phyloP scores from a whole-genome alignment of 306 rosid genomes.

The Ceratonia siliqua region DNA sequence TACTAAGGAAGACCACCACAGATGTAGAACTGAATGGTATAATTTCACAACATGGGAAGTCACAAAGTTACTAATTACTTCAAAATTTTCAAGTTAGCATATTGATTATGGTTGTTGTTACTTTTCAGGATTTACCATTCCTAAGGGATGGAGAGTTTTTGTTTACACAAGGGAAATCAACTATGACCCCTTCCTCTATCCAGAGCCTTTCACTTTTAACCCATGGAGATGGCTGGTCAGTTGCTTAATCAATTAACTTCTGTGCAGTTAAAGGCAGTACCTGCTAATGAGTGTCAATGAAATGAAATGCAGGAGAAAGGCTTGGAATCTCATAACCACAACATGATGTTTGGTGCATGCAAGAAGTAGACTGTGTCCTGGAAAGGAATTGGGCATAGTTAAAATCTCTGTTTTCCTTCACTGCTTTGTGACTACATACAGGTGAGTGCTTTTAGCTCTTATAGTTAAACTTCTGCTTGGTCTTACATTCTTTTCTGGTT shows the following conservation, averaged over 20 bases:
- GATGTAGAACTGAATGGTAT: constrained; percentile 72
- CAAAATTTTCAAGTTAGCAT: background rate
- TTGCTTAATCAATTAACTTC: background rate
- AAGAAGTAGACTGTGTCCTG: constrained; percentile 70
- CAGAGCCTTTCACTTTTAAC: constrained; percentile 65
- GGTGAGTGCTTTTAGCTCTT: constrained; percentile 36
- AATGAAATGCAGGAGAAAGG: constrained; percentile 51
- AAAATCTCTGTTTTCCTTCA: constrained; percentile 67
- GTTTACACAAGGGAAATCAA: constrained; percentile 75
- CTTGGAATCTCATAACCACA: constrained; percentile 55
- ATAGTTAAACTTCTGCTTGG: background rate
- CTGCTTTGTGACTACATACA: constrained; percentile 73
- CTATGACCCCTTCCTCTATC: constrained; percentile 58
- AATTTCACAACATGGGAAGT: constrained; percentile 22
- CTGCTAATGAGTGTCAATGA: background rate
- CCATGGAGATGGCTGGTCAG: constrained; percentile 89
- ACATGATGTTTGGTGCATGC: constrained; percentile 74
- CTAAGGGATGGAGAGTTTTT: constrained; percentile 81
- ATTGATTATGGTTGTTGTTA: constrained; percentile 1
- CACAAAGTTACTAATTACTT: background rate
- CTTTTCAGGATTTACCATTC: constrained; percentile 62
- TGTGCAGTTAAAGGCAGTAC: background rate
- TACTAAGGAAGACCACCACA: constrained; percentile 59
- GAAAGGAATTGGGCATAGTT: constrained; percentile 71
- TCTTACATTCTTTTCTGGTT: no score